Evolutionary conservation across 83 land plant genomes (phyloP), one percentile per base, ranked within the genome.

Genomic region (Isoetes engelmannii): DNA sequence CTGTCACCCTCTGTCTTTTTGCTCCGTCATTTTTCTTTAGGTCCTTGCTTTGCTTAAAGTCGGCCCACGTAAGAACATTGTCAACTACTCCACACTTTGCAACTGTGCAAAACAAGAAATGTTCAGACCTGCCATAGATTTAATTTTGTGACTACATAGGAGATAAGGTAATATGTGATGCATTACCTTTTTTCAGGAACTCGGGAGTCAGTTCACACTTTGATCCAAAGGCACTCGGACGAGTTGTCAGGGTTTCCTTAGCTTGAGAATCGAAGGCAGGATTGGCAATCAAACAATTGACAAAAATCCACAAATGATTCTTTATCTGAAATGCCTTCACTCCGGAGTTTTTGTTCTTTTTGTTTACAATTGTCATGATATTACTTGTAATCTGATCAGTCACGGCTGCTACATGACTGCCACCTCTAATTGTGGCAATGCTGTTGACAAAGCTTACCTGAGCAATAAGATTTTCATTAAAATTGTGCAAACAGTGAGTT

Each of bases 211-310:
- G 83, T 48, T 84, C 88, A 57, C 99, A 95, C 57, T 79, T 83
- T 42, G 99, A 88, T 10, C 99, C 99, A 77, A 95, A 95, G 63
- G 93, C 86, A 44, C 83, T 77, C 47, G 80, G 85, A 64, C 99
- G 96, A 77, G 87, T 85, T 7, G 99, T 95, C 83, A 91, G 67
- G 0, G 99, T 91, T 62, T 95, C 99, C 64, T 95, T 95, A 4
- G 99, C 91, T 79, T 95, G 99, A 8, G 99, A 95, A 70, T 95
- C 99, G 68, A 95, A 95, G 7, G 99, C 92, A 28, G 99, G 99
- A 67, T 95, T 95, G 86, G 91, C 94, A 86, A 95, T 82, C 10
- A 88, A 82, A 47, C 87, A 78, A 85, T 95, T 95, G 81, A 95
- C 97, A 89, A 95, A 95, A 18, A 95, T 84, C 99, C 99, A 95